Base-by-base conservation (phyloP, 805 yeast genomes). In the Barnettozyma sucrosica region DNA sequence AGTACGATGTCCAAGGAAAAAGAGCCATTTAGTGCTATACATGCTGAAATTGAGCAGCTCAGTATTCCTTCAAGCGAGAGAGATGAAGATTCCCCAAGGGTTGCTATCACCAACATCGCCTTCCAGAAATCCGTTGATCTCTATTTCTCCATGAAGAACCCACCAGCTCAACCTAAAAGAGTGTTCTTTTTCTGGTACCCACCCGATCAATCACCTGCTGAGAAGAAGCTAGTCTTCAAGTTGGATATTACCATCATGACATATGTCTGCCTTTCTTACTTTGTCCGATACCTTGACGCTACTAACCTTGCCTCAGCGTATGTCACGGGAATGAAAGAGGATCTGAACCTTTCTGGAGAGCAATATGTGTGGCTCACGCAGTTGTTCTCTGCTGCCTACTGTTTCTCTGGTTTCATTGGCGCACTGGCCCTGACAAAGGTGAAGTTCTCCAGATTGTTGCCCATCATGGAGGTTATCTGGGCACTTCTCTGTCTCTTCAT, bases 201-300 rank as follows among this genome's bases (percentile, higher is more conserved):
- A 7, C 43, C 43, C 4, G 34, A 38, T 9, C 49, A 51, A 26
- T 34, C 50, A 5, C 34, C 43, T 13, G 36, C 5, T 19, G 55
- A 53, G 24, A 46, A 18, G 16, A 20, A 20, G 19, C 33, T 47
- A 5, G 45, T 53, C 7, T 49, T 51, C 19, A 80, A 80, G 56
- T 56, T 80, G 18, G 86, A 81, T 54, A 52, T 77, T 20, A 59
- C 78, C 37, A 62, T 82, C 40, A 69, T 80, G 8, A 68, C 73
- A 42, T 78, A 79, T 52, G 70, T 83, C 0, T 74, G 79, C 60
- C 61, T 80, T 49, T 80, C 79, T 3, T 80, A 80, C 62, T 83
- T 84, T 82, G 77, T 81, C 48, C 82, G 81, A 56, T 76, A 75
- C 53, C 63, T 83, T 46, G 88, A 83, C 55, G 76, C 74, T 47